Base-by-base conservation (phyloP, 352 stramenopile genomes). In the Sclerospora graminicola region DNA sequence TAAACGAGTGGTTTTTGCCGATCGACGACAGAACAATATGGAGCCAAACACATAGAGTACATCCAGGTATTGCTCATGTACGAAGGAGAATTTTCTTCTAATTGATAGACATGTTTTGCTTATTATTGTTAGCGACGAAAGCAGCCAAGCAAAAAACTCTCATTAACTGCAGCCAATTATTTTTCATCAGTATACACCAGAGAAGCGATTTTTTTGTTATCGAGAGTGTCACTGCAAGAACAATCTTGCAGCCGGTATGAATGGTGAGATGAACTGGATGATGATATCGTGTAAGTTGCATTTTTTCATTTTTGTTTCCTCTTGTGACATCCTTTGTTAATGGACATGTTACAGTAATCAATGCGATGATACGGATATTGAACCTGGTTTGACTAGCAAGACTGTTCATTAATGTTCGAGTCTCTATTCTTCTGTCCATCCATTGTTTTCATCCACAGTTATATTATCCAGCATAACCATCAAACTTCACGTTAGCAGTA, bases 171-270 rank as follows among this genome's bases (percentile, higher is more conserved):
- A 56, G 27, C 11, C 42, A 59, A 38, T 67, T 4, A 48, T 70
- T 41, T 61, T 41, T 6, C 61, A 70, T 29, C 24, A 57, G n/a
- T 38, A 48, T 11, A 31, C 45, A 11, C 41, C 14, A 37, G 34
- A 46, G 14, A 66, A 70, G 28, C 52, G 43, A 13, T 27, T 65
- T 4, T 58, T 56, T 36, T 71, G 61, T 30, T 67, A 67, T 54
- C 49, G 57, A 5, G 39, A 65, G 27, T 83, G 70, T 31, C 66
- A 83, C 19, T 83, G 70, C 42, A 69, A 62, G 13, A 75, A 73
- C 28, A 55, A 56, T 41, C 45, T 69, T 8, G 51, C 51, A 13
- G 33, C 40, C 16, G 51, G 45, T 31, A 59, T 57, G 47, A 52
- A 74, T 13, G 48, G 61, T n/a, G 44, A 50, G 1, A 20, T 52